phyloP scores from a whole-genome alignment of 192 early-diverging fungal species.

The Diversispora epigaea region DNA sequence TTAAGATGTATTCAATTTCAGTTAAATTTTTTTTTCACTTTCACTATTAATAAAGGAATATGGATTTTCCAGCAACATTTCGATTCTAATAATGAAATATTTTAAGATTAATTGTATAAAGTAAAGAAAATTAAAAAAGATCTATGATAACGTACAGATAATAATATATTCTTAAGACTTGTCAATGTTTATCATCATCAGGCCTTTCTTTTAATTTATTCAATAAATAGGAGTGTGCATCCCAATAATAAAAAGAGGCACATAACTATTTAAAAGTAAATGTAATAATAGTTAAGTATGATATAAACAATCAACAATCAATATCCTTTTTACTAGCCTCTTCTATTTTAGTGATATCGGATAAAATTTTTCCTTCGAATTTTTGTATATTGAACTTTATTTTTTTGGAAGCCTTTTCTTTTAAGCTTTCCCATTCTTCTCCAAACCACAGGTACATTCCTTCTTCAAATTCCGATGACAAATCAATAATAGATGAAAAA shows the following conservation, averaged over 20 bases:
- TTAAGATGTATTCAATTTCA: slow-evolving; percentile 27
- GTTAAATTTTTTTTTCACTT: slow-evolving; percentile 31
- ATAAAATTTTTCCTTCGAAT: slow-evolving; percentile 17
- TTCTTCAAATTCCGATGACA: slow-evolving; percentile 29
- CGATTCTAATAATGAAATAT: slow-evolving; percentile 29
- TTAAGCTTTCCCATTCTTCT: slow-evolving; percentile 19
- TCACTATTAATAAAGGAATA: slow-evolving; percentile 29
- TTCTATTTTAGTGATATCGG: slow-evolving; percentile 23
- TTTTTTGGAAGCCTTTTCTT: slow-evolving; percentile 8
- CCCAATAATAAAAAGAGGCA: too few relatives aligned
- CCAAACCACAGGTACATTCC: slow-evolving; percentile 33
- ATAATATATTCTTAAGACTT: slow-evolving; percentile 33
- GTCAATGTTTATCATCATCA: background rate
- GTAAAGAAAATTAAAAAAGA: background rate
- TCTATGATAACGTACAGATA: slow-evolving; percentile 21
- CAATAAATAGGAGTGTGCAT: too few relatives aligned
- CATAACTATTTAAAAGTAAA: background rate
- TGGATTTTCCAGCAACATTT: slow-evolving; percentile 26
- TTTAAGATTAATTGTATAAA: slow-evolving; percentile 23
- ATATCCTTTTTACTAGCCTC: slow-evolving; percentile 28
- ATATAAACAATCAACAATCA: too few relatives aligned
- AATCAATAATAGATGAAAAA: slow-evolving; percentile 32
- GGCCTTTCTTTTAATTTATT: too few relatives aligned
- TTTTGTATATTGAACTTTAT: slow-evolving; percentile 23
- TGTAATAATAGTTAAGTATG: too few relatives aligned